Conservation (phyloP, 2,329 filamentous ascomycete species). For the Arthroderma sp. region DNA sequence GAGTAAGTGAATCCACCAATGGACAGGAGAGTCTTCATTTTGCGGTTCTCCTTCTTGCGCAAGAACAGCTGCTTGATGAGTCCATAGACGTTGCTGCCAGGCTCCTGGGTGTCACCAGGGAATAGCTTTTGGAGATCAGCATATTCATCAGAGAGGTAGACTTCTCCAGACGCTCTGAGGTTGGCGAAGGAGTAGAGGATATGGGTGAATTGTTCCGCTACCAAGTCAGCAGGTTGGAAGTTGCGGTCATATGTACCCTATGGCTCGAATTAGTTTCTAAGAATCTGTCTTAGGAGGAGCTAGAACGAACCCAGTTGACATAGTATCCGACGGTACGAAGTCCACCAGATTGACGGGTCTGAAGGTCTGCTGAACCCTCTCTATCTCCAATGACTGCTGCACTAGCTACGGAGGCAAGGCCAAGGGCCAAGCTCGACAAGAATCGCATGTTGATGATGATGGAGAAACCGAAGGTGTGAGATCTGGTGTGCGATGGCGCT, state of each 20-base stretch:
- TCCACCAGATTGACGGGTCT: neutral
- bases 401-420: conserved; percentile 2
- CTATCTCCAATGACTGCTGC: neutral
- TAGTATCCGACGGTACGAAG: conserved; percentile 7
- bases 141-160: conserved; percentile 57
- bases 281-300: neutral
- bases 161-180: conserved; percentile 63
- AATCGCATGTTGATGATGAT: neutral
- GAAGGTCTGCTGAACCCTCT: neutral
- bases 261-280: neutral
- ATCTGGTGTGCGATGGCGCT: too few species aligned
- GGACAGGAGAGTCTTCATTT: conserved; percentile 66
- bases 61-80: conserved; percentile 64
- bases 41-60: conserved; percentile 61
- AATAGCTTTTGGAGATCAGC: conserved; percentile 60
- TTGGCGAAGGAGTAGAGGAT: conserved; percentile 88
- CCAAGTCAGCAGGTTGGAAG: conserved; percentile 73
- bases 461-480: too few species aligned
- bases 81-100: conserved; percentile 65
- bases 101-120: conserved; percentile 51
- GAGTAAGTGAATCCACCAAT: conserved; percentile 74
- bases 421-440: conserved; percentile 1
- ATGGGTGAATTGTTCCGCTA: conserved; percentile 70
- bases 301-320: conserved; percentile 8
- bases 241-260: conserved; percentile 76